A percentile compares a stretch with the other conserved stretches of the same genome.
phyloP scores from a whole-genome alignment of 345 rosid species.

The Hibiscus mutabilis region DNA sequence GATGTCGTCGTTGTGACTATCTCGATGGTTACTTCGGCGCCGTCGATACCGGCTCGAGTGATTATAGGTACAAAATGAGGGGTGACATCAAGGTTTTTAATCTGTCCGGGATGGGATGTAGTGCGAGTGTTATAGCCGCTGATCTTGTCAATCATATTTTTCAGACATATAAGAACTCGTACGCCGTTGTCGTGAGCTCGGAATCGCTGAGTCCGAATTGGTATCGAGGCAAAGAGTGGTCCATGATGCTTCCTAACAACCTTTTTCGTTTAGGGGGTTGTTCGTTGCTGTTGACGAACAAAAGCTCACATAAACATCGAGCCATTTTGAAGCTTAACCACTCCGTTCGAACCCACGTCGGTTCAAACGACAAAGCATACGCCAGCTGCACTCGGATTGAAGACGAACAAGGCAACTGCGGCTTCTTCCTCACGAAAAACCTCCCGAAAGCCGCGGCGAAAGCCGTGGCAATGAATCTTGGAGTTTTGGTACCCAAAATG shows the following conservation, averaged over 20 bases:
- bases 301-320: conserved; percentile 21
- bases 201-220: conserved; percentile 63
- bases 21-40: conserved; percentile 41
- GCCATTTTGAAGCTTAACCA: conserved; percentile 48
- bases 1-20: conserved; percentile 64
- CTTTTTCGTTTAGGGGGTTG: conserved; percentile 74
- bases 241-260: conserved; percentile 72
- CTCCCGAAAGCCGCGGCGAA: conserved; percentile 49
- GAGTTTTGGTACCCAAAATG: conserved; percentile 50
- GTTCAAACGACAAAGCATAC: conserved; percentile 55
- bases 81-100: conserved; percentile 53
- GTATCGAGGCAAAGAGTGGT: conserved; percentile 60
- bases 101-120: conserved; percentile 70
- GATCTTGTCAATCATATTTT: conserved; percentile 51
- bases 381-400: conserved; percentile 52
- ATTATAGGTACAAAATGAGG: conserved; percentile 63
- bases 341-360: conserved; percentile 50
- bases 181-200: conserved; percentile 60
- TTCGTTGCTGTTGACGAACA: conserved; percentile 58
- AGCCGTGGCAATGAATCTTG: conserved; percentile 49
- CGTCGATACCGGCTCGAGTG: conserved; percentile 55
- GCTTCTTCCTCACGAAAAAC: conserved; percentile 42
- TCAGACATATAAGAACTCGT: conserved; percentile 35
- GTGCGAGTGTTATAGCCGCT: conserved; percentile 49
- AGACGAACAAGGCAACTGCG: conserved; percentile 44